Evolutionary conservation across 1,284 basidiomycete genomes (phyloP).

Genomic region (Ceratobasidium theobromae): DNA sequence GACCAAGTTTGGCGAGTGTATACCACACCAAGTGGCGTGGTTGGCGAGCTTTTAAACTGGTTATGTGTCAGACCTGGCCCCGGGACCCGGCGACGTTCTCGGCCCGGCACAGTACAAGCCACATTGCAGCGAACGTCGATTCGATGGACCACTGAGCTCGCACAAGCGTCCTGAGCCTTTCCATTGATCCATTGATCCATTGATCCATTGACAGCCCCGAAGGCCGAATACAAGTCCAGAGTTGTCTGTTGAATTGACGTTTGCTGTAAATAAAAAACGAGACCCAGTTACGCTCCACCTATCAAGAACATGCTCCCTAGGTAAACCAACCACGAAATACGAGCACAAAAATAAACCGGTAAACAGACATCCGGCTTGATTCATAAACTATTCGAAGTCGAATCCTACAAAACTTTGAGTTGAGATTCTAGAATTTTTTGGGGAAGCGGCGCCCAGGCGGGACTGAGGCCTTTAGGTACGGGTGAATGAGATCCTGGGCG

Average conservation of each 20-base stretch:
- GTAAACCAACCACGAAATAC: conserved; percentile 2
- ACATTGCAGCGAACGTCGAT: too few relatives aligned
- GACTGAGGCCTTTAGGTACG: conserved; percentile 12
- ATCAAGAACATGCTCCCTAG: neutral
- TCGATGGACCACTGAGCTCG: too few relatives aligned
- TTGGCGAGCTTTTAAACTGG: conserved; percentile 26
- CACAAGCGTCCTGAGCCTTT: too few relatives aligned
- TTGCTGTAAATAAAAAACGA: too few relatives aligned
- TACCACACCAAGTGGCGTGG: conserved; percentile 7
- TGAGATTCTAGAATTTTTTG: neutral
- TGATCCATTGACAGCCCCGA: too few relatives aligned
- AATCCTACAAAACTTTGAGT: too few relatives aligned
- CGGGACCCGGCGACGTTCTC: neutral
- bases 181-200: too few relatives aligned
- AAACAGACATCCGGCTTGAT: conserved; percentile 8
- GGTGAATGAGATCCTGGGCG: conserved; percentile 11
- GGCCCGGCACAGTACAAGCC: conserved; percentile 11
- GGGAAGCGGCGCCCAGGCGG: neutral
- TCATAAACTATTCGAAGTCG: too few relatives aligned
- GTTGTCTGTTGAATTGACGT: too few relatives aligned
- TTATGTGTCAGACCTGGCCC: too few relatives aligned
- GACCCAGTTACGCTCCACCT: conserved; percentile 14
- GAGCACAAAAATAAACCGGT: conserved; percentile 10
- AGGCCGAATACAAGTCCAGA: too few relatives aligned
- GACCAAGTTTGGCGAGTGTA: neutral